A percentile compares a stretch with the other conserved stretches of the same genome.
Conservation (phyloP, 306 rosid species). For the Trifolium subterraneum region DNA sequence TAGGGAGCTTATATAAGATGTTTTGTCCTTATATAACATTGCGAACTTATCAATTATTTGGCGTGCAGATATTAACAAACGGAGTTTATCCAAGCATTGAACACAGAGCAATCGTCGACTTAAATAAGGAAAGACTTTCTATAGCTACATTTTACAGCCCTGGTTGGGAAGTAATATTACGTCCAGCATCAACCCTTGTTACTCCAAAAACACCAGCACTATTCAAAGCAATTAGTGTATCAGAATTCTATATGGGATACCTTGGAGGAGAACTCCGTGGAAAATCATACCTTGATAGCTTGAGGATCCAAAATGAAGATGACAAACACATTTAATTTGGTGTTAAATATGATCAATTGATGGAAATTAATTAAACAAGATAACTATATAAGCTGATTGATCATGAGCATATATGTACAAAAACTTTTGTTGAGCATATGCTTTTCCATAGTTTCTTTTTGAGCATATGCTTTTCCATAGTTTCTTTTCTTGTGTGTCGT, state of each 20-base stretch:
- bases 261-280: slow-evolving; percentile 44
- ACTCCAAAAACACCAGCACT: slow-evolving; percentile 47
- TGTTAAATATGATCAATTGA: not conserved
- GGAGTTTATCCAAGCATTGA: slow-evolving; percentile 54
- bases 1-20: too few relatives aligned
- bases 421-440: too few relatives aligned
- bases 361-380: too few relatives aligned
- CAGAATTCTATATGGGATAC: slow-evolving; percentile 39
- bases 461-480: too few relatives aligned
- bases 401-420: too few relatives aligned
- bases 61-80: slow-evolving; percentile 53
- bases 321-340: slow-evolving; percentile 12
- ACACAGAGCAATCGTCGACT: slow-evolving; percentile 45
- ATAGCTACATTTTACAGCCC: slow-evolving; percentile 40
- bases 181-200: slow-evolving; percentile 35
- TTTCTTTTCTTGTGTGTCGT: too few relatives aligned
- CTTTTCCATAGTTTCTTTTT: too few relatives aligned
- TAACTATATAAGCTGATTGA: too few relatives aligned
- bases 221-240: slow-evolving; percentile 34
- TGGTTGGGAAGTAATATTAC: not conserved
- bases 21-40: not conserved
- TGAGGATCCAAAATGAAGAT: slow-evolving; percentile 37
- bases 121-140: slow-evolving; percentile 25
- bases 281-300: slow-evolving; percentile 47
- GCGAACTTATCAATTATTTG: not conserved